These are phyloP conservation scores for Apiotrichum veenhuisii DNA, from an alignment of 1,284 basidiomycete species.

Conservation along the genomic window DNA sequence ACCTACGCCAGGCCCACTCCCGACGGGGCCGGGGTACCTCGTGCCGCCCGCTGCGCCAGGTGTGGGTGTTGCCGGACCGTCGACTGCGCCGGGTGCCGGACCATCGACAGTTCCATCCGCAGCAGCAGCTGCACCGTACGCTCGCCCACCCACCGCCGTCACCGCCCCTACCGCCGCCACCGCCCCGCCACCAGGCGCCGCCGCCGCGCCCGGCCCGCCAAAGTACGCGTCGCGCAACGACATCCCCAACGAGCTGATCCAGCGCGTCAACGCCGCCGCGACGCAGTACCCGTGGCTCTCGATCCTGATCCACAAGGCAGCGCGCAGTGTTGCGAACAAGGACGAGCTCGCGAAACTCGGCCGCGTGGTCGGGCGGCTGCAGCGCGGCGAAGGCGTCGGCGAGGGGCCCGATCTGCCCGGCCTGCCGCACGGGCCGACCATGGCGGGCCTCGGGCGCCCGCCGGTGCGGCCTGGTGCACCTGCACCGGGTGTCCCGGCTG, in stretches of 20 bases:
- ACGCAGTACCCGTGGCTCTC: constrained; percentile 41
- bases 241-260: constrained; percentile 34
- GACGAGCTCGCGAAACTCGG: constrained; percentile 44
- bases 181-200: background rate
- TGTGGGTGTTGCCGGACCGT: background rate
- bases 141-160: background rate
- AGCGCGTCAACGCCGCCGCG: constrained; percentile 43
- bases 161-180: background rate
- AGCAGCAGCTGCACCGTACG: no score
- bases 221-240: constrained; percentile 16
- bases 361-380: constrained; percentile 36
- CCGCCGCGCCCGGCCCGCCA: background rate
- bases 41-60: background rate
- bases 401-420: constrained; percentile 20
- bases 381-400: constrained; percentile 30
- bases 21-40: background rate
- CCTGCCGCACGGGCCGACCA: constrained; percentile 9
- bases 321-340: constrained; percentile 39
- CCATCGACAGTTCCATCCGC: no score
- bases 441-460: constrained; percentile 8
- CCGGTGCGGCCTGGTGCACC: background rate
- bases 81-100: background rate
- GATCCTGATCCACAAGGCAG: constrained; percentile 45
- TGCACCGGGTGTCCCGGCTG: background rate
- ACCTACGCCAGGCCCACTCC: background rate